Percentiles rank a stretch among this genome's conserved stretches.
These are phyloP conservation scores for Grosmannia penicillata DNA, from an alignment of 2,329 filamentous ascomycete species.

Conservation along the genomic window DNA sequence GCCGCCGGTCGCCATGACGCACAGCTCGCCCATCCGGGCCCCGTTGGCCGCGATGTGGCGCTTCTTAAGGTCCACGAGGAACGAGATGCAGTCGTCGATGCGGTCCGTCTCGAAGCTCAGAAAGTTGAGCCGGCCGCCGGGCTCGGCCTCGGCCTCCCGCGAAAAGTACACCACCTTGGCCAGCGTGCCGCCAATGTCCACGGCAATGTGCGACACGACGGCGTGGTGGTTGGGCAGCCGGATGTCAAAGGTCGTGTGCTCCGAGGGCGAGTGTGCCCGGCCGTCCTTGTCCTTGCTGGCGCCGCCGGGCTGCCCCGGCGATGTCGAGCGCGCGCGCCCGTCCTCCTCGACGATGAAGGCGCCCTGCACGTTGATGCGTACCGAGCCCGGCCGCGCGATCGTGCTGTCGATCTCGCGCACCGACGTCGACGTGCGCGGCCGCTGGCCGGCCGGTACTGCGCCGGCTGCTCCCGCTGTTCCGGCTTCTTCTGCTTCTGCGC, in stretches of 20 bases:
- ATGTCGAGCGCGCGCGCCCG: constrained; percentile 23
- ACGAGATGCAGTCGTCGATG: constrained; percentile 86
- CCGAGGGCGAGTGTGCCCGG: constrained; percentile 17
- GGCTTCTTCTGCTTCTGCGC: background rate
- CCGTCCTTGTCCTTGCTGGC: constrained; percentile 2
- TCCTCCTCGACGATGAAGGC: constrained; percentile 92
- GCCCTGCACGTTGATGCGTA: constrained; percentile 91
- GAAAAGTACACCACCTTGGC: constrained; percentile 97
- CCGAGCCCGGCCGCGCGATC: constrained; percentile 50
- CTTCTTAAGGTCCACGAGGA: constrained; percentile 72
- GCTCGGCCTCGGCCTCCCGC: constrained; percentile 67
- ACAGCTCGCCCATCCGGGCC: constrained; percentile 51
- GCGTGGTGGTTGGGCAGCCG: constrained; percentile 90
- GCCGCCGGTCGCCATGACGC: constrained; percentile 89
- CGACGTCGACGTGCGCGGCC: constrained; percentile 27
- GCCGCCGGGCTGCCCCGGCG: constrained; percentile 10
- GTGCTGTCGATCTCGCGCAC: constrained; percentile 45
- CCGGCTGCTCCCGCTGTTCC: background rate
- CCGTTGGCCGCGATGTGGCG: constrained; percentile 69
- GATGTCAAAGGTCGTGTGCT: constrained; percentile 71
- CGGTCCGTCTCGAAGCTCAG: constrained; percentile 90
- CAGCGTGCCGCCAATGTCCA: constrained; percentile 94
- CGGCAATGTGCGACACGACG: constrained; percentile 89
- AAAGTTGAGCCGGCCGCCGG: constrained; percentile 86
- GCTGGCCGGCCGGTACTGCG: background rate